A percentile compares a stretch with the other conserved stretches of the same genome.
These are phyloP conservation scores for Psilocybe mexicana DNA, from an alignment of 1,284 basidiomycete genomes.

Conservation along the genomic window DNA sequence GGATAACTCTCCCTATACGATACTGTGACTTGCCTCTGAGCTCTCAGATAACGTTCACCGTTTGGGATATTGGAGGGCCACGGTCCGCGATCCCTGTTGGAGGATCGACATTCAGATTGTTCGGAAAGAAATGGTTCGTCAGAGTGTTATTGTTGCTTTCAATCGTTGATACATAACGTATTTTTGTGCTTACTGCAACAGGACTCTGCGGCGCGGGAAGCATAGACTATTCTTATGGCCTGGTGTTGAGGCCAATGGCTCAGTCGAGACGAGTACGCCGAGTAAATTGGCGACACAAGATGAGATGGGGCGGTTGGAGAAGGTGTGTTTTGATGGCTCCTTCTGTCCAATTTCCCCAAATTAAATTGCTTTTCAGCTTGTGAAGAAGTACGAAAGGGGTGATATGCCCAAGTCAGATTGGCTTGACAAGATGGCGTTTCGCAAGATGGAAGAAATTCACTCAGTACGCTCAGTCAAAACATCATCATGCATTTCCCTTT, in stretches of 20 bases:
- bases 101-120: conserved; percentile 87
- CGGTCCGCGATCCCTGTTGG: conserved; percentile 78
- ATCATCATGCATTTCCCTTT: background rate
- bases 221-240: conserved; percentile 88
- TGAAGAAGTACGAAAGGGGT: conserved; percentile 95
- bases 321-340: conserved; percentile 48
- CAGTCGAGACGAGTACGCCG: conserved; percentile 79
- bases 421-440: conserved; percentile 91
- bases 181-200: conserved; percentile 30
- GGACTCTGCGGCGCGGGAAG: conserved; percentile 89
- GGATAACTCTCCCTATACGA: conserved; percentile 86
- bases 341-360: background rate
- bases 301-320: conserved; percentile 94
- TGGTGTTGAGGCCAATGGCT: conserved; percentile 83
- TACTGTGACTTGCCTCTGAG: conserved; percentile 89
- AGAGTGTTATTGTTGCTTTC: background rate
- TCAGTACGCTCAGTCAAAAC: conserved; percentile 50
- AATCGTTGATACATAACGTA: background rate
- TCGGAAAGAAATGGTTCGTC: conserved; percentile 85
- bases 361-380: conserved; percentile 53
- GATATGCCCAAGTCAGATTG: conserved; percentile 95
- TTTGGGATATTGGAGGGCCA: conserved; percentile 91
- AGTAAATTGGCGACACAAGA: conserved; percentile 81
- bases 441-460: conserved; percentile 93
- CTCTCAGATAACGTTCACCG: conserved; percentile 90